Evolutionary conservation across 345 rosid species (phyloP).

Genomic region (Aquilaria yunnanensis): DNA sequence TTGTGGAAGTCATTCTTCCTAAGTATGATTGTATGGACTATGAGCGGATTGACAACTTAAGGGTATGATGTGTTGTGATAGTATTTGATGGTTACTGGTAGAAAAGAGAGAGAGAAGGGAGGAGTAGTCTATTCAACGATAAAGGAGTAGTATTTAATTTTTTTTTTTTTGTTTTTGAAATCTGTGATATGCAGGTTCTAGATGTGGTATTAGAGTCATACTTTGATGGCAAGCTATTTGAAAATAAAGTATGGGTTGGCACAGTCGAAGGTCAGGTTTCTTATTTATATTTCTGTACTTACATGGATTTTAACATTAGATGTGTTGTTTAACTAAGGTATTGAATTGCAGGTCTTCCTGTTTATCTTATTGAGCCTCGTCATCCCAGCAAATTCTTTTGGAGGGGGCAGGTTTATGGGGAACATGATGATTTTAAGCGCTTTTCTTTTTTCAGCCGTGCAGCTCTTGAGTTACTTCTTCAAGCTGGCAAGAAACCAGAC

Average conservation of each 20-base stretch:
- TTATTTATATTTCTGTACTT: constrained; percentile 6
- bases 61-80: constrained; percentile 41
- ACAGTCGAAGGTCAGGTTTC: constrained; percentile 63
- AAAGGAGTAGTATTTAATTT: neutral
- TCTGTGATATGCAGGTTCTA: constrained; percentile 50
- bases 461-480: constrained; percentile 88
- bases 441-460: constrained; percentile 96
- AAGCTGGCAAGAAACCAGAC: constrained; percentile 90
- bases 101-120: too few relatives aligned
- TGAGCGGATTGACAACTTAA: constrained; percentile 56
- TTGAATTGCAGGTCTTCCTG: constrained; percentile 77
- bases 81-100: too few relatives aligned
- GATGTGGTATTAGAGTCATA: constrained; percentile 79
- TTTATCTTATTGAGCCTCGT: constrained; percentile 93
- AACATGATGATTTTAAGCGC: constrained; percentile 89
- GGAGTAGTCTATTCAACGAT: neutral
- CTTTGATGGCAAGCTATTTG: constrained; percentile 75
- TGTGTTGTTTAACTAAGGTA: constrained; percentile 26
- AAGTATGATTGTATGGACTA: constrained; percentile 96
- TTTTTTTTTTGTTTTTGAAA: constrained; percentile 12
- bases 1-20: constrained; percentile 88
- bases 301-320: constrained; percentile 5
- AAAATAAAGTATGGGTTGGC: constrained; percentile 94
- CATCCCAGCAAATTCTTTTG: constrained; percentile 94
- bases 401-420: constrained; percentile 94